Percentiles rank a stretch among this genome's conserved stretches.
Evolutionary conservation across 768 basidiomycete species (phyloP).

Genomic region (Rhodotorula paludigena): DNA sequence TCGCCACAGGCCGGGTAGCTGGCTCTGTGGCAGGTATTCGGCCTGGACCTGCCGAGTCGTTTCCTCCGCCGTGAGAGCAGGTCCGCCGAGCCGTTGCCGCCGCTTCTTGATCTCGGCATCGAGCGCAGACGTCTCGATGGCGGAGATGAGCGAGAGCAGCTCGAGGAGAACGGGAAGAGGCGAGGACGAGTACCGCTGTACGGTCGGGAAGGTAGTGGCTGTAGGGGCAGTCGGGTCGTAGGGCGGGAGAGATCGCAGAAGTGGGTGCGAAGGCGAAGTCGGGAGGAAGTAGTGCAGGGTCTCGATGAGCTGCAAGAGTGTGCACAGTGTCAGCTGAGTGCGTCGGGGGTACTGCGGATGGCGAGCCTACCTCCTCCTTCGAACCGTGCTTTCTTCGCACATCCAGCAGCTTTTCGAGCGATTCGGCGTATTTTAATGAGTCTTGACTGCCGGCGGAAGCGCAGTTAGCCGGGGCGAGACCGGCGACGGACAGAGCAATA

Average conservation of each 20-base stretch:
- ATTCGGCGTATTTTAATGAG: constrained; percentile 70
- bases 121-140: constrained; percentile 57
- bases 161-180: constrained; percentile 69
- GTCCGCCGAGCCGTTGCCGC: constrained; percentile 63
- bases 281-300: constrained; percentile 69
- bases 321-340: constrained; percentile 2
- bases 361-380: constrained; percentile 54
- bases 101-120: constrained; percentile 70
- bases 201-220: constrained; percentile 56
- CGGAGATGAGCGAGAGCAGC: constrained; percentile 61
- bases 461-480: background rate
- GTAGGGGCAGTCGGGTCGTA: constrained; percentile 74
- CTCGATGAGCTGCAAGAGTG: constrained; percentile 57
- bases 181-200: constrained; percentile 61
- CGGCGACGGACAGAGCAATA: background rate
- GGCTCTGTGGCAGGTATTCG: constrained; percentile 39
- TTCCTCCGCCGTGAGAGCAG: constrained; percentile 37
- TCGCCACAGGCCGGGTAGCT: constrained; percentile 69
- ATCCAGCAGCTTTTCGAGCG: constrained; percentile 69
- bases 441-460: constrained; percentile 57
- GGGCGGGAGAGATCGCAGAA: constrained; percentile 62
- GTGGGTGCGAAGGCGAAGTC: constrained; percentile 60
- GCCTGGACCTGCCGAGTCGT: constrained; percentile 43
- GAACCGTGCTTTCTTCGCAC: constrained; percentile 61
- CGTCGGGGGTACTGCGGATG: background rate